Evolutionary conservation across 495 filamentous ascomycete genomes (phyloP).

Genomic region (Cryomyces antarcticus): DNA sequence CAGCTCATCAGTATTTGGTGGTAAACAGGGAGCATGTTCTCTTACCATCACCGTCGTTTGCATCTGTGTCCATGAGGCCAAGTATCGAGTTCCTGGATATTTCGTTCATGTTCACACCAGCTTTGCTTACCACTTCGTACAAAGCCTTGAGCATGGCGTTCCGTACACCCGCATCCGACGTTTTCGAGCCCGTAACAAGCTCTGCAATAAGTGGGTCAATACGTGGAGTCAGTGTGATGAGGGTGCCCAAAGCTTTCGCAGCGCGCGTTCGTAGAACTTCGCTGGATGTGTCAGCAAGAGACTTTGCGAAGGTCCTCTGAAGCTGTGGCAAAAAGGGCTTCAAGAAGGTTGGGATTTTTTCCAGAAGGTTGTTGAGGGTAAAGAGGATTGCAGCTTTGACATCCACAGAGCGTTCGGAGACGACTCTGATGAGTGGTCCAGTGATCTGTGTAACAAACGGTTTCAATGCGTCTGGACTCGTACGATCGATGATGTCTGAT

Average conservation of each 20-base stretch:
- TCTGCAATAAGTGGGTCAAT: conserved; percentile 85
- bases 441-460: conserved; percentile 95
- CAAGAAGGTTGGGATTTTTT: conserved; percentile 88
- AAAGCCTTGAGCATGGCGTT: conserved; percentile 95
- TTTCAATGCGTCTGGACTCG: conserved; percentile 61
- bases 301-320: conserved; percentile 90
- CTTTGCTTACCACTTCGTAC: conserved; percentile 89
- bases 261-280: conserved; percentile 71
- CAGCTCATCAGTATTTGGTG: no score
- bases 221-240: conserved; percentile 88
- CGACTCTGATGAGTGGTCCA: conserved; percentile 88
- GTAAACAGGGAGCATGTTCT: no score
- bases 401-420: conserved; percentile 84
- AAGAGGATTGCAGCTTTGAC: conserved; percentile 90
- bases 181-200: conserved; percentile 83
- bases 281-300: conserved; percentile 79
- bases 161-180: conserved; percentile 67
- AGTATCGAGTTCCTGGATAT: conserved; percentile 62
- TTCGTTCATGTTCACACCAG: conserved; percentile 85
- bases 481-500: conserved; percentile 84
- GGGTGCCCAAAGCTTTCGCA: conserved; percentile 85
- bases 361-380: conserved; percentile 82
- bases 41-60: conserved; percentile 44
- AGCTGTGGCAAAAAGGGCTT: conserved; percentile 96
- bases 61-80: conserved; percentile 67